Base-by-base conservation (phyloP, 768 basidiomycete species). In the Tylopilus felleus region DNA sequence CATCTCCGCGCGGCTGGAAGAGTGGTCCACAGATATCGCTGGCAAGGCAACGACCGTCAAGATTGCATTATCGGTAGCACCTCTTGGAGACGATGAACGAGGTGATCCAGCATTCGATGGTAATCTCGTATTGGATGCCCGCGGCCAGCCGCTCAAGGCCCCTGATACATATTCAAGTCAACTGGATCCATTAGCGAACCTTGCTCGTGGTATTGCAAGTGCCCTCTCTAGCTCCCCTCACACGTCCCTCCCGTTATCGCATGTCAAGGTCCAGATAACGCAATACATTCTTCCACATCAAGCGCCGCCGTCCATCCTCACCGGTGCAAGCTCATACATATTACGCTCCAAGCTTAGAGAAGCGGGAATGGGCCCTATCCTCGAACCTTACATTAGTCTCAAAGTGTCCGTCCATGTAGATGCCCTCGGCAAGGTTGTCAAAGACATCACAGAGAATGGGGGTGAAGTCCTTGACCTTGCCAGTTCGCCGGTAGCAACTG, bases 371-470 rank as follows among this genome's bases (percentile, higher is more conserved):
- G 92, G 91, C 1, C 77, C 87, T 4, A 69, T 94, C 40, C 77
- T 92, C 68, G 92, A 94, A 64, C 91, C 93, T 10, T 93, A 82
- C 59, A 77, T 90, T 23, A 72, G 73, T 28, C 73, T 92, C 58
- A 90, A 84, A 60, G 77, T 90, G 43, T 80, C 80, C 16, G 82
- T 90, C 8, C 74, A 76, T 23, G 85, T 86, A 58, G 81, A 84
- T 54, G 76, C 75, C 53, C 73, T 93, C 3, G 90, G 92, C 22
- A 88, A 83, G 61, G 83, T 89, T 21, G 81, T 92, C 43, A 90
- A 86, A 63, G 92, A 94, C 61, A 72, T 94, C n/a, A 88, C 86
- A 10, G 90, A 93, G 65, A 80, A 86, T 55, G 82, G 84, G 2
- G 90, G 88, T n/a, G 89, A 92, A 64, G 74, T 94, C 12, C 69